A percentile compares a stretch with the other conserved stretches of the same genome.
These are phyloP conservation scores for Phytophthora boehmeriae DNA, from an alignment of 352 stramenopile species.

Conservation along the genomic window DNA sequence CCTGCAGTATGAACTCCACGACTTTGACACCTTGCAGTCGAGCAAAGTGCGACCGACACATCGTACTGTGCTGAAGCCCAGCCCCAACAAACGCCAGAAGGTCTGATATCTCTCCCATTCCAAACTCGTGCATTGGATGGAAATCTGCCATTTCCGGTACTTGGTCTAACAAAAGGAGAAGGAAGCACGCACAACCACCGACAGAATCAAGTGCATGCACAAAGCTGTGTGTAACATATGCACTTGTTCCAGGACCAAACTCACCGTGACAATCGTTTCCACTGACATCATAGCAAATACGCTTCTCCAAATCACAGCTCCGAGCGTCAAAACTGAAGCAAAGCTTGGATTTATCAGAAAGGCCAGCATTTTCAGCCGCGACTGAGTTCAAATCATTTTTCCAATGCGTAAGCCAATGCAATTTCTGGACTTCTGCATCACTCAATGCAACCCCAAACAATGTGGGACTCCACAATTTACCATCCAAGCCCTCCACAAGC, in stretches of 20 bases:
- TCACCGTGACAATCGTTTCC: constrained; percentile 76
- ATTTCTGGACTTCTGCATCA: constrained; percentile 66
- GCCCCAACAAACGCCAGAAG: constrained; percentile 65
- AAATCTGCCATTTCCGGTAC: constrained; percentile 83
- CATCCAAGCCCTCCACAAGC: constrained; percentile 54
- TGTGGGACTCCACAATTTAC: constrained; percentile 78
- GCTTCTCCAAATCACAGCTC: constrained; percentile 59
- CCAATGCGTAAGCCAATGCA: constrained; percentile 82
- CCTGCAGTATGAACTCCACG: constrained; percentile 75
- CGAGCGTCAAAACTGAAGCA: constrained; percentile 83
- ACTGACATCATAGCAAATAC: constrained; percentile 75
- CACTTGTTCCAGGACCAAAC: constrained; percentile 71
- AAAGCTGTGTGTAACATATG: constrained; percentile 66
- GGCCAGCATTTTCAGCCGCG: constrained; percentile 63
- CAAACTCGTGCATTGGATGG: constrained; percentile 70
- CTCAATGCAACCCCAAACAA: constrained; percentile 71
- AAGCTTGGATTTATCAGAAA: constrained; percentile 80
- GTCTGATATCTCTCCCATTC: constrained; percentile 69
- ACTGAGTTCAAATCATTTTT: constrained; percentile 68
- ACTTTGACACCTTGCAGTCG: constrained; percentile 74
- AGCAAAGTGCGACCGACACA: constrained; percentile 77
- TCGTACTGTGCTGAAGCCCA: constrained; percentile 59
- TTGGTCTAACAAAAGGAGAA: constrained; percentile 76
- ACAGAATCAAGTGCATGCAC: constrained; percentile 68
- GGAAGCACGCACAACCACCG: constrained; percentile 72